phyloP scores from a whole-genome alignment of 2,329 filamentous ascomycete species.

The Fusarium sp. region DNA sequence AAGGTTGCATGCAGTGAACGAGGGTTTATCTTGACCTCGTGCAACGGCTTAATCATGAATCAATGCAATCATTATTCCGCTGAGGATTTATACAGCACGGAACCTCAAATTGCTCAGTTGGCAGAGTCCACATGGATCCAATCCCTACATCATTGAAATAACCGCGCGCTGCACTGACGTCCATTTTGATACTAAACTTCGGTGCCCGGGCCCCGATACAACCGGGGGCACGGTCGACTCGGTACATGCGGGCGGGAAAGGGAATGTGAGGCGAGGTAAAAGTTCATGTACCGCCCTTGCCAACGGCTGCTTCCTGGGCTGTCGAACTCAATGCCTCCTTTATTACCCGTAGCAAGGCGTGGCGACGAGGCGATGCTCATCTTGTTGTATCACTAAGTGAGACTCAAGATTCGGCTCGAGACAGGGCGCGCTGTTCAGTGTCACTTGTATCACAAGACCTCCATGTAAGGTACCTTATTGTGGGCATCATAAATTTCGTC shows the following conservation, averaged over 20 bases:
- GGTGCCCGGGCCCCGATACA: conserved; percentile 20
- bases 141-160: conserved; percentile 5
- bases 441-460: background rate
- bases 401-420: conserved; percentile 3
- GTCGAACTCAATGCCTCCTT: conserved; percentile 26
- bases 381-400: background rate
- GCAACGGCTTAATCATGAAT: background rate
- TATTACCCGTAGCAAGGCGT: conserved; percentile 28
- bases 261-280: background rate
- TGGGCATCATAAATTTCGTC: conserved; percentile 5
- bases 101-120: background rate
- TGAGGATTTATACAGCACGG: background rate
- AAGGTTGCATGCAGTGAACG: conserved; percentile 13
- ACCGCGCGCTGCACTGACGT: conserved; percentile 12
- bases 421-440: background rate
- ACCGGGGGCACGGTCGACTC: conserved; percentile 15
- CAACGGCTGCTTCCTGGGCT: background rate
- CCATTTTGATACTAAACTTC: conserved; percentile 15
- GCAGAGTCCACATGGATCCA: background rate
- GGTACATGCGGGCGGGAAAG: conserved; percentile 16
- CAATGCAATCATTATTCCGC: background rate
- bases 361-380: background rate
- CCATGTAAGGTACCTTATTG: background rate
- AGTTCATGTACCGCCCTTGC: background rate
- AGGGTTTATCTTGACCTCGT: conserved; percentile 13